Base-by-base conservation (phyloP, 2,329 filamentous ascomycete genomes). In the Alternaria gaisen region DNA sequence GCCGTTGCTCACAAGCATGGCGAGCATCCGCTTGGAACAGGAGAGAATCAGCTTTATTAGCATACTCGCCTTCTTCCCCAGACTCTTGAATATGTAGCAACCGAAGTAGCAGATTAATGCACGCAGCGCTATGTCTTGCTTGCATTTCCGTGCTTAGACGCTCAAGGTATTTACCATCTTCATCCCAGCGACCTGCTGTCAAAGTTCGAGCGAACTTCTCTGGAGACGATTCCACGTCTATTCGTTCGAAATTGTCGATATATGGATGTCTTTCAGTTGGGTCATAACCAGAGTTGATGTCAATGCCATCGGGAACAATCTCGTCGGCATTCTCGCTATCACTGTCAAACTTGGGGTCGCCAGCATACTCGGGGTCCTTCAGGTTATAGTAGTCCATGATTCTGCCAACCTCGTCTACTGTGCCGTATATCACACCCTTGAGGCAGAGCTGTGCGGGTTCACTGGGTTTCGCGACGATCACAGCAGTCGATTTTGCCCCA, bases 11-110 rank as follows among this genome's bases (percentile, higher is more conserved):
- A 5, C 24, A 24, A 24, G 24, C 24, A 24, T 7, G 1, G 24
- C 1, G 24, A 24, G 24, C 24, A 24, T 24, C 24, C 0, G 0
- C 2, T 1, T 24, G 6, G 0, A 24, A 24, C 6, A 0, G 24
- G 24, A 7, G 24, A 7, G 24, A 24, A 24, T 24, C 24, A 0
- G 24, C 24, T 5, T 24, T 24, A 0, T 24, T 0, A 1, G 0
- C 24, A 24, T 24, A 24, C 6, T 24, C 1, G 24, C 24, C 24
- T 1, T 24, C 24, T 26, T 26, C 7, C 0, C 24, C 24, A 0
- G 2, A 26, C 24, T 26, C 24, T 24, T 24, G 0, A 0, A 24
- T 8, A 0, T 24, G 24, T 2, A 2, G 0, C 7, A 24, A 24
- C 0, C 24, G 24, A 24, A 2, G 24, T 0, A 24, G 24, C 24